A percentile compares a stretch with the other conserved stretches of the same genome.
These are phyloP conservation scores for Chlamydomonas asymmetrica DNA, from an alignment of 139 green algal species.

Conservation along the genomic window DNA sequence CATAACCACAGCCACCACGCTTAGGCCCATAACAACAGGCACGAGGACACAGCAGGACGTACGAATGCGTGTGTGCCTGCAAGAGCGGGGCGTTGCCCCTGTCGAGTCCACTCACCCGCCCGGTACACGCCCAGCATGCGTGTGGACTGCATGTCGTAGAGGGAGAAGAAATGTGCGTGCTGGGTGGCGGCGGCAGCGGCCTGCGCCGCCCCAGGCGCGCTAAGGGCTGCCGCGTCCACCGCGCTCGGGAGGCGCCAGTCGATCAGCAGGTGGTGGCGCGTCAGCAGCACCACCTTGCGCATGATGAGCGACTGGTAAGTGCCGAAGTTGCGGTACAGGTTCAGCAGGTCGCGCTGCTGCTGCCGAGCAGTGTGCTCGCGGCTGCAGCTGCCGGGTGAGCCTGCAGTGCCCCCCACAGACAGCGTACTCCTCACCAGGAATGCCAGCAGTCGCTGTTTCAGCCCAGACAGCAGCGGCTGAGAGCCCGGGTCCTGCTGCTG, in stretches of 20 bases:
- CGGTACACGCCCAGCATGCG: no score
- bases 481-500: neutral
- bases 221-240: neutral
- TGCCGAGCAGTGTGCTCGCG: neutral
- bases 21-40: no score
- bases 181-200: neutral
- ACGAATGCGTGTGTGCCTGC: no score
- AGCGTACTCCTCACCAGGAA: no score
- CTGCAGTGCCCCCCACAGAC: no score
- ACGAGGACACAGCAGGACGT: no score
- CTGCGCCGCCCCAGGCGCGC: neutral
- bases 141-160: conserved; percentile 11
- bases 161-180: conserved; percentile 10
- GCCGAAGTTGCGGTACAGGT: conserved; percentile 8
- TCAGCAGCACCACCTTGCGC: conserved; percentile 17
- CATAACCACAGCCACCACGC: no score
- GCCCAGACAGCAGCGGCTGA: neutral
- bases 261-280: conserved; percentile 11
- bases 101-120: no score
- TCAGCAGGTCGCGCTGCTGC: conserved; percentile 18
- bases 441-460: conserved; percentile 26
- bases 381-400: conserved; percentile 1
- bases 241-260: conserved; percentile 9
- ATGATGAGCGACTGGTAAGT: conserved; percentile 16
- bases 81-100: no score